Evolutionary conservation across 805 yeast species (phyloP).

Genomic region (Teunomyces pallodes): DNA sequence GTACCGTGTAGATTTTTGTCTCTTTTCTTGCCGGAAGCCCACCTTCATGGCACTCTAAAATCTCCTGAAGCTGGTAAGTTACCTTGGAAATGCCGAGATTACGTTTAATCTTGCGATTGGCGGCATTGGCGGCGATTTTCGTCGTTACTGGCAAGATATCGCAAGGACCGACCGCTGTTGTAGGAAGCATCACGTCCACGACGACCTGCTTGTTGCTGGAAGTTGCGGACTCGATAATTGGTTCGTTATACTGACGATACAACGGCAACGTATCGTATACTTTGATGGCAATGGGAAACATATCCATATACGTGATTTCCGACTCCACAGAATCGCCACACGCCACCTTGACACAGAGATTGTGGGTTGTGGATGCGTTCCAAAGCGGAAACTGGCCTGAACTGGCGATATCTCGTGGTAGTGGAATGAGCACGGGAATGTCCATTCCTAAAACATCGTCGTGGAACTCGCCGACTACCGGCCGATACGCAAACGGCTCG

Average conservation of each 20-base stretch:
- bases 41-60: slow-evolving; percentile 52
- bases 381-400: slow-evolving; percentile 49
- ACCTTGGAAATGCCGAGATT: slow-evolving; percentile 43
- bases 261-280: slow-evolving; percentile 57
- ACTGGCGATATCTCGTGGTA: slow-evolving; percentile 52
- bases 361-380: slow-evolving; percentile 48
- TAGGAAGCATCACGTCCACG: slow-evolving; percentile 46
- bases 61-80: slow-evolving; percentile 50
- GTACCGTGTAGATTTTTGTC: slow-evolving; percentile 32
- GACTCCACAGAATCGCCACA: slow-evolving; percentile 28
- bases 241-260: slow-evolving; percentile 53
- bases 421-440: slow-evolving; percentile 55
- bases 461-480: slow-evolving; percentile 37
- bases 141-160: slow-evolving; percentile 44
- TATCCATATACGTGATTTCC: slow-evolving; percentile 29
- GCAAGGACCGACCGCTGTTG: slow-evolving; percentile 56
- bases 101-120: slow-evolving; percentile 26
- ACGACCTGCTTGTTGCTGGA: slow-evolving; percentile 50
- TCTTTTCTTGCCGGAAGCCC: slow-evolving; percentile 51
- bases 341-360: slow-evolving; percentile 38
- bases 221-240: slow-evolving; percentile 40
- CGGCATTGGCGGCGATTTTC: slow-evolving; percentile 40
- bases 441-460: slow-evolving; percentile 53
- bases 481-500: slow-evolving; percentile 34
- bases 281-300: slow-evolving; percentile 54